Percentiles rank a stretch among this genome's conserved stretches.
phyloP scores from a whole-genome alignment of 2,329 filamentous ascomycete genomes.

The Leptographium wingfieldii region DNA sequence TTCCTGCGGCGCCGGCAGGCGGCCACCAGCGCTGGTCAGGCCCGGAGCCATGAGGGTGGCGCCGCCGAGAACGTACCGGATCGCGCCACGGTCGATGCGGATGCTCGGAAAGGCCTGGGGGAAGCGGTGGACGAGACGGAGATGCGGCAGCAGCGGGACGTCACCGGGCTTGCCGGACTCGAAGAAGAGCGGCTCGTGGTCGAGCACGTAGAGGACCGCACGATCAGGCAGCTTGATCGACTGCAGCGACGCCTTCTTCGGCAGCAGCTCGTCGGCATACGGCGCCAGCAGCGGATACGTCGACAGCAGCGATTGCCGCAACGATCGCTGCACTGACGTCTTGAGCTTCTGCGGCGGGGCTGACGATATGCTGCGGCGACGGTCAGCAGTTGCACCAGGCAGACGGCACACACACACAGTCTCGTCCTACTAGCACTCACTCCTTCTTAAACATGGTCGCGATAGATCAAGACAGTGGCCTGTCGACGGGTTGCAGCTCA shows the following conservation, averaged over 20 bases:
- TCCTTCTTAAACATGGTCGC: conserved; percentile 85
- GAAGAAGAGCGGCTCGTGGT: conserved; percentile 73
- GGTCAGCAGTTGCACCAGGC: background rate
- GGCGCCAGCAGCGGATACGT: conserved; percentile 78
- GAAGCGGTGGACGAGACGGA: conserved; percentile 80
- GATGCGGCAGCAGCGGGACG: conserved; percentile 65
- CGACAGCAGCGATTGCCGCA: conserved; percentile 70
- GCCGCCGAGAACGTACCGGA: conserved; percentile 88
- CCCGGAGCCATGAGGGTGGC: conserved; percentile 95
- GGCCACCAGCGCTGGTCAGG: conserved; percentile 69
- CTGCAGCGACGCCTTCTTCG: conserved; percentile 85
- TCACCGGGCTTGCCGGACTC: conserved; percentile 47
- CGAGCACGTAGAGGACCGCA: conserved; percentile 76
- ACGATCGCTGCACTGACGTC: conserved; percentile 79
- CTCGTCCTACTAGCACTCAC: conserved; percentile 29
- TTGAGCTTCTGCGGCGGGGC: conserved; percentile 93
- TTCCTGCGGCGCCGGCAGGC: conserved; percentile 46
- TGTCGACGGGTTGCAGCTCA: background rate
- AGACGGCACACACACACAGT: background rate
- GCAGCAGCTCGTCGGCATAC: conserved; percentile 85
- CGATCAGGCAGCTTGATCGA: conserved; percentile 89
- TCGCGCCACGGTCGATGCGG: conserved; percentile 88
- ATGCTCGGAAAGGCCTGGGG: conserved; percentile 72
- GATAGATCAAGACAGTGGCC: background rate
- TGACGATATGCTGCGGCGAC: conserved; percentile 47